These are phyloP conservation scores for Cystobasidium ongulense DNA, from an alignment of 768 basidiomycete genomes.

Conservation along the genomic window DNA sequence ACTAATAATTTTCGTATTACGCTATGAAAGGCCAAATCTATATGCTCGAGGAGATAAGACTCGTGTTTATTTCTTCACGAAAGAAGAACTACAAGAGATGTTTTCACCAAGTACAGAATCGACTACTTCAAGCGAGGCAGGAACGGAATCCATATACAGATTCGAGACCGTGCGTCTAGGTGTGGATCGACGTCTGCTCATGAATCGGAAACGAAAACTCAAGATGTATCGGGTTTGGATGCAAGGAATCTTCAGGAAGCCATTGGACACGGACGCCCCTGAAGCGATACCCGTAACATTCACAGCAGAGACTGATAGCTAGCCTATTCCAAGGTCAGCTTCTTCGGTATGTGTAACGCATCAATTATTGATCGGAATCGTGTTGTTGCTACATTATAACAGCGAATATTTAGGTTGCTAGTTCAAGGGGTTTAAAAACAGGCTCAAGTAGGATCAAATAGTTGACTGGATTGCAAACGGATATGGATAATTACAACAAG, in stretches of 20 bases:
- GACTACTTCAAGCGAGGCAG: not conserved
- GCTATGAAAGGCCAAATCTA: constrained; percentile 57
- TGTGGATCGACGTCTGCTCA: constrained; percentile 75
- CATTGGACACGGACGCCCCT: not conserved
- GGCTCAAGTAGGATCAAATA: too few relatives aligned
- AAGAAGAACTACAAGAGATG: constrained; percentile 52
- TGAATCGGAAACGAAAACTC: constrained; percentile 85
- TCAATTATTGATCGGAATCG: too few relatives aligned
- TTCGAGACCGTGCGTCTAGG: constrained; percentile 79
- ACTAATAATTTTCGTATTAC: not conserved
- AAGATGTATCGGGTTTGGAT: constrained; percentile 98
- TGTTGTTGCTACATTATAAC: not conserved
- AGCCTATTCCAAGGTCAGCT: too few relatives aligned
- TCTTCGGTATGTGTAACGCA: too few relatives aligned
- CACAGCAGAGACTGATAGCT: too few relatives aligned
- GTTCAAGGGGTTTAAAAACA: too few relatives aligned
- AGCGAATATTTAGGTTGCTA: not conserved
- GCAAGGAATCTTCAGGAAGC: constrained; percentile 50
- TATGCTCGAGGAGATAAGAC: constrained; percentile 97
- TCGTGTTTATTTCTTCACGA: constrained; percentile 89
- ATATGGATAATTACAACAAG: not conserved
- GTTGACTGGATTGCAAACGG: too few relatives aligned
- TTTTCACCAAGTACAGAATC: constrained; percentile 1
- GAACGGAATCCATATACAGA: not conserved
- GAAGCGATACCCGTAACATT: too few relatives aligned